These are phyloP conservation scores for Pneumocystis sp. DNA, from an alignment of 1,139 yeast genomes.

Conservation along the genomic window DNA sequence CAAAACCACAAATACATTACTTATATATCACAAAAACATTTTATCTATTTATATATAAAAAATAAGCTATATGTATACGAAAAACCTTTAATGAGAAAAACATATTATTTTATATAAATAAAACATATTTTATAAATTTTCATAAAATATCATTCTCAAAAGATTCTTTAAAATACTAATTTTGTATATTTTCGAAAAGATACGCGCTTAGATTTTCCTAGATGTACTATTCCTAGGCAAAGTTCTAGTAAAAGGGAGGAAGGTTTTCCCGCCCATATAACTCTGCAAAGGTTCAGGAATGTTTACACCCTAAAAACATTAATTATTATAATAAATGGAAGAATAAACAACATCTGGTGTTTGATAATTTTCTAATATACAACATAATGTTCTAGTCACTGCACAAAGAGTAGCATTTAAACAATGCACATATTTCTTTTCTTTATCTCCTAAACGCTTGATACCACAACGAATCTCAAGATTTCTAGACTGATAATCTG, in stretches of 20 bases:
- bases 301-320: constrained; percentile 41
- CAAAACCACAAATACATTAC: neutral
- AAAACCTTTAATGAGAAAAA: neutral
- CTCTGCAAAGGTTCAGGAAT: constrained; percentile 90
- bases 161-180: neutral
- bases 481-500: constrained; percentile 97
- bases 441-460: constrained; percentile 86
- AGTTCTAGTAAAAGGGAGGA: constrained; percentile 77
- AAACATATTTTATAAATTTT: neutral
- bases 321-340: neutral
- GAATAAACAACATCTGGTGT: constrained; percentile 44
- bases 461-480: constrained; percentile 97
- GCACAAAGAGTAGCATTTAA: constrained; percentile 95
- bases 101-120: neutral
- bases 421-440: constrained; percentile 96
- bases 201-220: neutral
- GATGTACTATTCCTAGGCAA: constrained; percentile 59
- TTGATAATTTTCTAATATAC: constrained; percentile 93
- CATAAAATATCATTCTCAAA: neutral
- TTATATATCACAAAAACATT: neutral
- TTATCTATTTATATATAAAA: neutral
- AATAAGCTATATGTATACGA: neutral
- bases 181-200: neutral
- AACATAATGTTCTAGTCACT: constrained; percentile 94
- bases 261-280: constrained; percentile 96